Base-by-base conservation (phyloP, 1,284 basidiomycete species). In the Pseudozyma thailandica region DNA sequence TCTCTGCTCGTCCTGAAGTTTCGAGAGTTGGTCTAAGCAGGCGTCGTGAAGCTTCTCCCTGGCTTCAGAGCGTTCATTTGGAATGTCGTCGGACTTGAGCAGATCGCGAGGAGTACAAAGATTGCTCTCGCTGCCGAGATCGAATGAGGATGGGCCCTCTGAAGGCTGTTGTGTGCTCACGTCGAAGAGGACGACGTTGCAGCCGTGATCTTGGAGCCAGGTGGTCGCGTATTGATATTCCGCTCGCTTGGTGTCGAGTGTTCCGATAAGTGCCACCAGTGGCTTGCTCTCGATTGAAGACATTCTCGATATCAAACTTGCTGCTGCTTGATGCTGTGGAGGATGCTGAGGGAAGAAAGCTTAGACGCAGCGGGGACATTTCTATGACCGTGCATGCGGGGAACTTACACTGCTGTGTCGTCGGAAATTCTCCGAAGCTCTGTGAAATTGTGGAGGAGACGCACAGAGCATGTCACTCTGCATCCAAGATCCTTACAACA, bases 171-270 rank as follows among this genome's bases (percentile, higher is more conserved):
- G 46, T 3, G 66, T 71, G 52, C 56, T 60, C 26, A 26, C 49
- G 33, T 71, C 61, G 2, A 64, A 23, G 5, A 71, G 35, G 13
- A 45, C 10, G 6, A 71, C 66, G 16, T 46, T 42, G 51, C 61
- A 61, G 15, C 57, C 58, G 25, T 42, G 53, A 18, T 45, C 12
- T 30, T 60, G 53, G 15, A 72, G 58, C 52, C 50, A 61, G 16
- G 52, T 18, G 16, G 58, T 57, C 3, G 62, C 68, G 27, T 50
- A 55, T 18, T 58, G 51, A 37, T 72, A 72, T 26, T 72, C 68
- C 38, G 57, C 51, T 28, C 42, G 50, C 50, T 69, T 69, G n/a
- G 65, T 69, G 41, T 69, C 60, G 37, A 69, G 65, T 16, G 65
- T 62, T 28, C 65, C 65, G 35, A 69, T 63, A n/a, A 69, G 41